These are phyloP conservation scores for Saprolegnia parasitica DNA, from an alignment of 352 stramenopile species.

Conservation along the genomic window DNA sequence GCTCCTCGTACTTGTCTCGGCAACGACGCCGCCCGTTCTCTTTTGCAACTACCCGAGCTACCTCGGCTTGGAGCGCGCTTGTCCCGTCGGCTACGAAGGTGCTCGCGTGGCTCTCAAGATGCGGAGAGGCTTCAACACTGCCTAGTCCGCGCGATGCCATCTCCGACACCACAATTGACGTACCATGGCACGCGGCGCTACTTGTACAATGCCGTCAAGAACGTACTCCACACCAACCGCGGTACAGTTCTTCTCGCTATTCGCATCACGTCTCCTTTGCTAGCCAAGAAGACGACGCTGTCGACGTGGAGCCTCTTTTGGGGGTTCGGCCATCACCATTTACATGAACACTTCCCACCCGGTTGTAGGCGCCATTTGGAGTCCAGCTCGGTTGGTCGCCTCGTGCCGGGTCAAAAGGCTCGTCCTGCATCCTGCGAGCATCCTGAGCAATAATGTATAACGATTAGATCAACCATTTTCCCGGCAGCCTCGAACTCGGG, in stretches of 20 bases:
- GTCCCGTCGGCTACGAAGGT: slow-evolving; percentile 61
- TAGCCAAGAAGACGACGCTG: slow-evolving; percentile 32
- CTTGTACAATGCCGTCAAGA: slow-evolving; percentile 71
- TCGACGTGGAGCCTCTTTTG: slow-evolving; percentile 64
- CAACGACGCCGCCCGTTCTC: slow-evolving; percentile 37
- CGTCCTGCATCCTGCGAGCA: slow-evolving; percentile 2
- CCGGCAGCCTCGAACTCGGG: slow-evolving; percentile 67
- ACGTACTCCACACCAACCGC: slow-evolving; percentile 46
- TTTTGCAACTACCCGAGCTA: slow-evolving; percentile 60
- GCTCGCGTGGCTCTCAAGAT: not conserved
- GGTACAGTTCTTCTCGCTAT: too few species aligned
- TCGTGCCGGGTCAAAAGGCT: slow-evolving; percentile 47
- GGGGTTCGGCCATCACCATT: slow-evolving; percentile 33
- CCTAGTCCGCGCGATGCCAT: not conserved
- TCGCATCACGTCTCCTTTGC: not conserved
- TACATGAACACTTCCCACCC: not conserved
- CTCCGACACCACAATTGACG: not conserved
- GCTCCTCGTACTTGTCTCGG: slow-evolving; percentile 54
- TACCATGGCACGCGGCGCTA: slow-evolving; percentile 67
- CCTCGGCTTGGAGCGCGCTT: slow-evolving; percentile 41
- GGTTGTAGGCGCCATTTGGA: slow-evolving; percentile 44
- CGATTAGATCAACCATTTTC: slow-evolving; percentile 53
- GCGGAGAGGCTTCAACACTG: not conserved
- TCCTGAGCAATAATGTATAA: too few species aligned
- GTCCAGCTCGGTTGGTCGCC: slow-evolving; percentile 35